These are phyloP conservation scores for Lipomyces yamadae DNA, from an alignment of 805 yeast genomes.

Conservation along the genomic window DNA sequence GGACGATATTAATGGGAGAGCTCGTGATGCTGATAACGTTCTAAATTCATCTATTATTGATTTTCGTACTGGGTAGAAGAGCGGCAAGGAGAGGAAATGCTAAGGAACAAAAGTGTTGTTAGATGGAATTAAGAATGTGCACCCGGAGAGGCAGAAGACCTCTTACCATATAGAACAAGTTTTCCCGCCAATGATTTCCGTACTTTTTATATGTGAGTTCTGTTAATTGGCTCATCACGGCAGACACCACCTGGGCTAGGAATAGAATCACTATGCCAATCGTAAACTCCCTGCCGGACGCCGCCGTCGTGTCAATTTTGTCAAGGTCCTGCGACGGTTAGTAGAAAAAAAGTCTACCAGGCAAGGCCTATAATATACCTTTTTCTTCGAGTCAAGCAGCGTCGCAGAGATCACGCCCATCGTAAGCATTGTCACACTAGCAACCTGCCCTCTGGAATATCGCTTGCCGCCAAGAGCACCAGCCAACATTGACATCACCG, in stretches of 20 bases:
- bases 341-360: neutral
- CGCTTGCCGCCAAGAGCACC: constrained; percentile 56
- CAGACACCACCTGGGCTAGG: constrained; percentile 56
- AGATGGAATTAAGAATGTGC: constrained; percentile 46
- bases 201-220: constrained; percentile 57
- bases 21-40: constrained; percentile 36
- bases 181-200: constrained; percentile 69
- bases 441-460: constrained; percentile 54
- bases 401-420: constrained; percentile 59
- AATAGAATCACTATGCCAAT: constrained; percentile 52
- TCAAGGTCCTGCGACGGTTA: constrained; percentile 35
- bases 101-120: neutral
- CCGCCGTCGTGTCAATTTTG: neutral
- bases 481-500: constrained; percentile 62
- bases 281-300: constrained; percentile 41
- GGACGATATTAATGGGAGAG: constrained; percentile 19
- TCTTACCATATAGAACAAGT: constrained; percentile 57
- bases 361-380: constrained; percentile 2
- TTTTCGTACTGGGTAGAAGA: constrained; percentile 41
- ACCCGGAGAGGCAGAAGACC: constrained; percentile 38
- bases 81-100: constrained; percentile 36
- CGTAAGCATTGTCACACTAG: constrained; percentile 58
- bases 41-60: constrained; percentile 46
- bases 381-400: constrained; percentile 35
- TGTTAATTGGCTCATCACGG: constrained; percentile 62